Evolutionary conservation across 129 eudicot genomes (phyloP).

Genomic region (Artemisia annua): DNA sequence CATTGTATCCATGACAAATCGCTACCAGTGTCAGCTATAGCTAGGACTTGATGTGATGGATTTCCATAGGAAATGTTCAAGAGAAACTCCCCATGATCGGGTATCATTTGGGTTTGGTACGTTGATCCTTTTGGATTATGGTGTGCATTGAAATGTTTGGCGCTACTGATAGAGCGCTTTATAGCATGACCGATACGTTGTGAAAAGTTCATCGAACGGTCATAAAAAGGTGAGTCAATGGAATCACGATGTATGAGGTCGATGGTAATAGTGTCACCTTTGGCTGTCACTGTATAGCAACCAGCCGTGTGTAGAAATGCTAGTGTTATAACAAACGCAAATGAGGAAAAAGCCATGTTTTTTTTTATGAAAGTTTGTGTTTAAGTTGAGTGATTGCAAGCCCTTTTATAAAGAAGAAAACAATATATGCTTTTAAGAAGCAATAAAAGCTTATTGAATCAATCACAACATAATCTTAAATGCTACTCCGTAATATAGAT

Average conservation of each 20-base stretch:
- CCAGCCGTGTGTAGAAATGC: constrained; percentile 1
- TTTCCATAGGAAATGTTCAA: constrained; percentile 34
- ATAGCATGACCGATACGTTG: constrained; percentile 28
- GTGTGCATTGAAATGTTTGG: constrained; percentile 6
- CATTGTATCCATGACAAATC: constrained; percentile 44
- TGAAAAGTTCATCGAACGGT: constrained; percentile 14
- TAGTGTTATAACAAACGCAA: constrained; percentile 22
- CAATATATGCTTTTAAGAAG: too few species aligned
- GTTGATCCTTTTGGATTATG: not conserved
- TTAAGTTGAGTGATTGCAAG: too few species aligned
- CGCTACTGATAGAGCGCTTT: constrained; percentile 31
- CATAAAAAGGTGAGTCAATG: constrained; percentile 34
- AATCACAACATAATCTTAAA: too few species aligned
- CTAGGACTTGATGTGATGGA: constrained; percentile 31
- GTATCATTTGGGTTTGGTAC: constrained; percentile 26
- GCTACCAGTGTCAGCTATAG: constrained; percentile 39
- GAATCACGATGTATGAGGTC: constrained; percentile 44
- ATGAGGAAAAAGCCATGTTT: constrained; percentile 9
- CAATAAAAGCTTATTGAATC: too few species aligned
- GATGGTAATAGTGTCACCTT: constrained; percentile 15
- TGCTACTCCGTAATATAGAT: too few species aligned
- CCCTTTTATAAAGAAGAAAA: too few species aligned
- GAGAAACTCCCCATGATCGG: constrained; percentile 40
- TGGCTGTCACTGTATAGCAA: not conserved
- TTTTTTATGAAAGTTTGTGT: too few species aligned